Base-by-base conservation (phyloP, 2,329 filamentous ascomycete species). In the Leptographium lundbergii region DNA sequence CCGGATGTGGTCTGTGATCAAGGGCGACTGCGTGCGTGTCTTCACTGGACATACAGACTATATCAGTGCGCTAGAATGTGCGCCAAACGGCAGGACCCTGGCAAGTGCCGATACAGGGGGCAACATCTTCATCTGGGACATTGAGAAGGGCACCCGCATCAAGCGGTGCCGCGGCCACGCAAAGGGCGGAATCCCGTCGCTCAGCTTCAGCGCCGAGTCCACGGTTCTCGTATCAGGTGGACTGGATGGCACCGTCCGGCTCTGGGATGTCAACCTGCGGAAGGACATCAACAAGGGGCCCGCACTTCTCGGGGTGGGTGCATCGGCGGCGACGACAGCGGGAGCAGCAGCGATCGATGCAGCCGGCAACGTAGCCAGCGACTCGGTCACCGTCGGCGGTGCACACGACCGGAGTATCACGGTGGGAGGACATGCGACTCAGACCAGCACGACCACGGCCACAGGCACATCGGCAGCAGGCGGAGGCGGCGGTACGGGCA, bases 131-230 rank as follows among this genome's bases (percentile, higher is more conserved):
- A 82, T 99, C 61, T 99, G 94, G 94, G 91, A 96, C 67, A 81
- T 99, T 22, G 84, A 84, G n/a, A 88, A 89, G 57, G 94, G 91
- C 6, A 84, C 85, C 24, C 81, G 89, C 25, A 85, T 94, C 68
- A 99, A 99, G 78, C 87, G 90, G 52, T 95, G 95, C 76, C 87
- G 91, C 51, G 94, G 94, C 3, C 94, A 99, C 67, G 91, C 86
- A 42, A 94, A 95, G 69, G 91, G 91, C 42, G 92, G 92, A 11
- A 91, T 99, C 65, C 95, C 90, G 84, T 94, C 89, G 6, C 78
- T 99, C 1, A 89, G 88, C 69, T 99, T 95, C 81, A 94, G 88
- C 65, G 89, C 91, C 22, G 94, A 99, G 71, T 95, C 90, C 1
- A 94, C 82, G 1, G 87, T 96, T 1, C 82, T 99, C 1, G 88